Conservation (phyloP, 805 yeast species). For the Starmera caribaea region DNA sequence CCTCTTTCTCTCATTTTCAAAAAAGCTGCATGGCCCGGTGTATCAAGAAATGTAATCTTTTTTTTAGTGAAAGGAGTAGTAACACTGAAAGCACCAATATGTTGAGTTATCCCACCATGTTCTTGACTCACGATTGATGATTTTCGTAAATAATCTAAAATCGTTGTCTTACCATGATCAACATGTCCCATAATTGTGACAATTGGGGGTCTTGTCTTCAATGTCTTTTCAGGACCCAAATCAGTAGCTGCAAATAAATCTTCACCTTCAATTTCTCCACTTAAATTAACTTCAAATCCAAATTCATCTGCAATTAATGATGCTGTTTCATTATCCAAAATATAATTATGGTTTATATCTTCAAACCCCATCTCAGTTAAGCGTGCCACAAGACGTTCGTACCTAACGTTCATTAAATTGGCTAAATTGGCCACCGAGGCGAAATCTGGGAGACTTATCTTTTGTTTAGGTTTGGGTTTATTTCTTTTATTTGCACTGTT, state of each 20-base stretch:
- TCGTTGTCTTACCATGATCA: constrained; percentile 96
- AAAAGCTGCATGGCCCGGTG: constrained; percentile 98
- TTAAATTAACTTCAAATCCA: constrained; percentile 48
- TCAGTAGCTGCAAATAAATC: constrained; percentile 47
- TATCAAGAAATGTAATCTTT: constrained; percentile 81
- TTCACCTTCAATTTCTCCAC: constrained; percentile 20
- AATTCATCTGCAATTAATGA: constrained; percentile 82
- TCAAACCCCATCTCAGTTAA: constrained; percentile 68
- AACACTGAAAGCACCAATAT: constrained; percentile 93
- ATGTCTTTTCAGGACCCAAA: constrained; percentile 29
- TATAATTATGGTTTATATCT: constrained; percentile 56
- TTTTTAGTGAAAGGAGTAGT: constrained; percentile 66
- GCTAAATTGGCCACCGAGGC: constrained; percentile 75
- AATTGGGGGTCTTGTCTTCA: constrained; percentile 75
- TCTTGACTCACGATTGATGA: constrained; percentile 78
- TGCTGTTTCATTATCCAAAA: constrained; percentile 81
- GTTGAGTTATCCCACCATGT: constrained; percentile 96
- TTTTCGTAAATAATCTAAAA: constrained; percentile 77
- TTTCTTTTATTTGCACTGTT: not conserved
- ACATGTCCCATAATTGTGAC: constrained; percentile 99
- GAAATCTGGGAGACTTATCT: constrained; percentile 55
- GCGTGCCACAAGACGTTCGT: constrained; percentile 46
- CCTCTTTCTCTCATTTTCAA: constrained; percentile 95
- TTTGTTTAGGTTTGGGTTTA: not conserved
- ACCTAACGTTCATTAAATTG: constrained; percentile 54